Conservation (phyloP, 164 flowering plant genomes). For the Platanus orientalis region DNA sequence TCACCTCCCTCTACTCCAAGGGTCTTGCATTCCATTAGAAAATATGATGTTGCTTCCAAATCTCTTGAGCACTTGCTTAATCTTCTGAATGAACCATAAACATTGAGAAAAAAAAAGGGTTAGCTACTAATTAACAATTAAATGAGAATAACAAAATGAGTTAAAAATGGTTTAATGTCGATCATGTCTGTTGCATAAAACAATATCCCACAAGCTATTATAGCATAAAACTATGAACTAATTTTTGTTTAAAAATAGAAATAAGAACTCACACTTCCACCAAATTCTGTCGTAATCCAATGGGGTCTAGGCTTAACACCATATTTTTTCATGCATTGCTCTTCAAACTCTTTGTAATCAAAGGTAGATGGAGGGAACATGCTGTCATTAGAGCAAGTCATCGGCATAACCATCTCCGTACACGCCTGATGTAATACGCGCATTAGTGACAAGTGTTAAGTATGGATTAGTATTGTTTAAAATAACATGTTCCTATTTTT, state of each 20-base stretch:
- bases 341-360: constrained; percentile 25
- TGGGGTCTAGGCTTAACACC: constrained; percentile 45
- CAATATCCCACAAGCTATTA: background rate
- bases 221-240: too few relatives aligned
- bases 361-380: constrained; percentile 46
- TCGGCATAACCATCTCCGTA: constrained; percentile 67
- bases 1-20: constrained; percentile 73
- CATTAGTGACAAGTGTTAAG: background rate
- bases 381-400: constrained; percentile 48
- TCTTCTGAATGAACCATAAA: constrained; percentile 26
- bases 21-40: constrained; percentile 60
- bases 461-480: background rate
- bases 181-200: constrained; percentile 1
- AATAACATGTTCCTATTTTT: background rate
- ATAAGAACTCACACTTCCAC: constrained; percentile 36
- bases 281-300: constrained; percentile 63
- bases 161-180: too few relatives aligned
- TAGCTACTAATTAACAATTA: too few relatives aligned
- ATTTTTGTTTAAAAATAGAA: background rate
- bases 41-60: constrained; percentile 61
- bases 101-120: background rate
- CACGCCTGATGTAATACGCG: constrained; percentile 30
- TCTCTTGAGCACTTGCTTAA: constrained; percentile 40
- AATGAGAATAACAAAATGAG: too few relatives aligned
- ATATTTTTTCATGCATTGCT: constrained; percentile 27